Evolutionary conservation across 306 rosid species (phyloP), one percentile per base, ranked within the genome.

Genomic region (Hippophae gyantsensis): DNA sequence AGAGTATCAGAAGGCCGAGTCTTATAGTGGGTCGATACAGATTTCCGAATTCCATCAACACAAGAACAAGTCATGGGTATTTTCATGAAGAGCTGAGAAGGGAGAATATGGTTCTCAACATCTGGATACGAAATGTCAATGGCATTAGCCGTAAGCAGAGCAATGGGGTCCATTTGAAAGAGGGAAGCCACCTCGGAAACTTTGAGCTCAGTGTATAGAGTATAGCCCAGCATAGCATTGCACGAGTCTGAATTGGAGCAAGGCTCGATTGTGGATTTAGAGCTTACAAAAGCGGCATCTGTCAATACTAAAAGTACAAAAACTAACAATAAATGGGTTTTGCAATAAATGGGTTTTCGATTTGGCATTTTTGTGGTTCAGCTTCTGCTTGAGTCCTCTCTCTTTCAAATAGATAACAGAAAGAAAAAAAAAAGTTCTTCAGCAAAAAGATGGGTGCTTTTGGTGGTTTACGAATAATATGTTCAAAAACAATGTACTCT

Each of bases 221-320:
- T 93, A 90, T 93, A 93, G 12, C 97, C 99, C 4, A 88, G 80
- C 2, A 93, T 54, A 6, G 99, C 86, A 63, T 82, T 86, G 80
- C 99, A 93, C 0, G 85, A 76, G 62, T 93, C 90, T 2, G 86
- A 75, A 90, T 84, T 93, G 0, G 94, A 65, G 67, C 99, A 93
- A n/a, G 99, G 97, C 75, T 93, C 99, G 49, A 93, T 93, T 8
- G 97, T 93, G 52, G 99, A 93, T 73, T 93, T 93, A 0, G 80
- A 77, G 75, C 65, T 63, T 48, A 72, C 77, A 13, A 10, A 55
- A 14, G 67, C 64, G 62, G 57, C 82, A 56, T 69, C 74, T 63
- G 27, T 14, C 7, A 74, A 23, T n/a, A 62, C 65, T 2, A 45
- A 48, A 2, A 68, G 62, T 3, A 69, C 46, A 41, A 79, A 45